Evolutionary conservation across 805 yeast genomes (phyloP).

Genomic region (Ogataea populi-albae): DNA sequence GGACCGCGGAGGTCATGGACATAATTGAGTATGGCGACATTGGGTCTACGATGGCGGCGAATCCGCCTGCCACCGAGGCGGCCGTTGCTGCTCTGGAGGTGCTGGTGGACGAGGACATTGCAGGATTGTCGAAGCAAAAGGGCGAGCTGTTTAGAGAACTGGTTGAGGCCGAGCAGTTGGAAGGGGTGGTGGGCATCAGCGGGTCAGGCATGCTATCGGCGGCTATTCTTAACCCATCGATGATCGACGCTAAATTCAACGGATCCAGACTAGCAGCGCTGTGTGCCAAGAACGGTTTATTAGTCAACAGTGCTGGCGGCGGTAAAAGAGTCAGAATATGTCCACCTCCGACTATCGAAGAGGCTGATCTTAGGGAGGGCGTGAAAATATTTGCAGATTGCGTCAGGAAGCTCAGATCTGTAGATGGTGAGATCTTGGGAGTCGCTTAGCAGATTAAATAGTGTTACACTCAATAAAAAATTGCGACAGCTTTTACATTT

Average conservation of each 20-base stretch:
- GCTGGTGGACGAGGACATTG: constrained; percentile 24
- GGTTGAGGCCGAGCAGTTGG: constrained; percentile 13
- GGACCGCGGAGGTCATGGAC: constrained; percentile 24
- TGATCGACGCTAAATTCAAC: constrained; percentile 13
- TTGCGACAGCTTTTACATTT: too few relatives aligned
- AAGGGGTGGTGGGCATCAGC: constrained; percentile 16
- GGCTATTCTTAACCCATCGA: constrained; percentile 16
- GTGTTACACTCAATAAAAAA: too few relatives aligned
- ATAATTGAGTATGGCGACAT: constrained; percentile 21
- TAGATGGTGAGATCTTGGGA: constrained; percentile 13
- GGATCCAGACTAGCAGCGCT: constrained; percentile 21
- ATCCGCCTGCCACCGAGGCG: constrained; percentile 31
- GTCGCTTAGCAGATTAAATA: too few relatives aligned
- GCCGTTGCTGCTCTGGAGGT: constrained; percentile 30
- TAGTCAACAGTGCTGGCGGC: constrained; percentile 21
- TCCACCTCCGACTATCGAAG: constrained; percentile 27
- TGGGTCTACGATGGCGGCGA: constrained; percentile 32
- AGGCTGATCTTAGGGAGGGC: constrained; percentile 19
- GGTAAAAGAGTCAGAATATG: constrained; percentile 27
- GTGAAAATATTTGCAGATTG: constrained; percentile 25
- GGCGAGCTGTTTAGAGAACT: constrained; percentile 20
- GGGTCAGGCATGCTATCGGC: constrained; percentile 28
- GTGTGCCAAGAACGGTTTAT: constrained; percentile 24
- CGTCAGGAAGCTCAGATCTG: constrained; percentile 9
- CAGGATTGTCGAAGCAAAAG: constrained; percentile 16